These are phyloP conservation scores for Phalaenopsis equestris DNA, from an alignment of 106 monocot genomes.

Conservation along the genomic window DNA sequence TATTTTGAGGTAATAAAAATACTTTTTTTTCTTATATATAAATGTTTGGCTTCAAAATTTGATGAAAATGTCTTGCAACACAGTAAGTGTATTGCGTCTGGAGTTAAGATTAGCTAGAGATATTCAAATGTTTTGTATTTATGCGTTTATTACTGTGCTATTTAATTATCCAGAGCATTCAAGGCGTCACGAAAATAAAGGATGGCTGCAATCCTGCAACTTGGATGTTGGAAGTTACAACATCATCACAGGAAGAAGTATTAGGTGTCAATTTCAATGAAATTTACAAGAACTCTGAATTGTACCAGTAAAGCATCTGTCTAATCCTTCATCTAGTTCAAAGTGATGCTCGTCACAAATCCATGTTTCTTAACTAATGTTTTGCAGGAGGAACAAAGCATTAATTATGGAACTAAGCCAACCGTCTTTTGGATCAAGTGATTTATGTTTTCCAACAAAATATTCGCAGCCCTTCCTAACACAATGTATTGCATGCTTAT, in stretches of 20 bases:
- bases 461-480: conserved; percentile 45
- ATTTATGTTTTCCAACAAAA: conserved; percentile 48
- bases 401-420: conserved; percentile 43
- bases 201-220: conserved; percentile 15
- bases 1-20: conserved; percentile 11
- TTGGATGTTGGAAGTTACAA: conserved; percentile 13
- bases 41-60: too few species aligned
- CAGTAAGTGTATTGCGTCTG: too few species aligned
- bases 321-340: not conserved
- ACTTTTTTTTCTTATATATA: too few species aligned
- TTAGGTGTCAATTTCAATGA: not conserved
- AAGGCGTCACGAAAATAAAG: conserved; percentile 11
- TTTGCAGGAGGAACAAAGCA: conserved; percentile 53
- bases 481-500: conserved; percentile 66
- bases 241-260: not conserved
- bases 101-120: too few species aligned
- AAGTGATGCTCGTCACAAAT: too few species aligned
- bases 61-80: too few species aligned
- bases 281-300: conserved; percentile 7
- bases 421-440: conserved; percentile 39
- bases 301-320: conserved; percentile 17
- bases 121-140: not conserved
- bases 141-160: not conserved
- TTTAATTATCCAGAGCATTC: not conserved
- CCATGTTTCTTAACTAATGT: too few species aligned